These are phyloP conservation scores for Arabidopsis suecica DNA, from an alignment of 345 rosid species.

Conservation along the genomic window DNA sequence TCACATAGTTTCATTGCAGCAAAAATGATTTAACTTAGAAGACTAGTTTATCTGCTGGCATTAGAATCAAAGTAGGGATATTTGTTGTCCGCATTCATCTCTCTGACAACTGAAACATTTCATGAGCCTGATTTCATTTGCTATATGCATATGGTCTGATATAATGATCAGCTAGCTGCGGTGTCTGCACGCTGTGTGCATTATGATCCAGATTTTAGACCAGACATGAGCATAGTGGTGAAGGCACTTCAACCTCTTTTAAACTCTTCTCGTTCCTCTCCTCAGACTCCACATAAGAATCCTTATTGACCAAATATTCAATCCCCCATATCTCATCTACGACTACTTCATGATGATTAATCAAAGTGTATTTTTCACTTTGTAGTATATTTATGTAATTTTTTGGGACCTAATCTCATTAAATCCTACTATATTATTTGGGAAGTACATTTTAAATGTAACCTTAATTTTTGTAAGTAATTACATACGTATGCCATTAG, in stretches of 20 bases:
- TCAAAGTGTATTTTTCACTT: slow-evolving; percentile 29
- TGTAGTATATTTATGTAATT: not conserved
- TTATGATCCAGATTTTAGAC: slow-evolving; percentile 69
- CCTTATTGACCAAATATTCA: slow-evolving; percentile 25
- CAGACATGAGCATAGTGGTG: slow-evolving; percentile 77
- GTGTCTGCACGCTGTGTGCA: slow-evolving; percentile 75
- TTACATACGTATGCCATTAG: no score
- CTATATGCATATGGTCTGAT: not conserved
- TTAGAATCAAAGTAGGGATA: not conserved
- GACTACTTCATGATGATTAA: slow-evolving; percentile 1
- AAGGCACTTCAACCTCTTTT: slow-evolving; percentile 73
- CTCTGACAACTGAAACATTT: not conserved
- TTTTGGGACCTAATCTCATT: not conserved
- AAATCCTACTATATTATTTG: no score
- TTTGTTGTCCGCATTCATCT: not conserved
- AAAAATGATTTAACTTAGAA: not conserved
- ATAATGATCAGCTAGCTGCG: slow-evolving; percentile 61
- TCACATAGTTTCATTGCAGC: slow-evolving; percentile 13
- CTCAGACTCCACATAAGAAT: slow-evolving; percentile 37
- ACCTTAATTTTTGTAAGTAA: no score
- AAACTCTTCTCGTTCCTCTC: slow-evolving; percentile 40
- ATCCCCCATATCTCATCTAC: not conserved
- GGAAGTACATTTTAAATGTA: no score
- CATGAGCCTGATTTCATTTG: not conserved
- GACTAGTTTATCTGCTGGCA: slow-evolving; percentile 6